Evolutionary conservation across 306 rosid genomes (phyloP), one percentile per base, ranked within the genome.

Genomic region (Pterocarpus macrocarpus): DNA sequence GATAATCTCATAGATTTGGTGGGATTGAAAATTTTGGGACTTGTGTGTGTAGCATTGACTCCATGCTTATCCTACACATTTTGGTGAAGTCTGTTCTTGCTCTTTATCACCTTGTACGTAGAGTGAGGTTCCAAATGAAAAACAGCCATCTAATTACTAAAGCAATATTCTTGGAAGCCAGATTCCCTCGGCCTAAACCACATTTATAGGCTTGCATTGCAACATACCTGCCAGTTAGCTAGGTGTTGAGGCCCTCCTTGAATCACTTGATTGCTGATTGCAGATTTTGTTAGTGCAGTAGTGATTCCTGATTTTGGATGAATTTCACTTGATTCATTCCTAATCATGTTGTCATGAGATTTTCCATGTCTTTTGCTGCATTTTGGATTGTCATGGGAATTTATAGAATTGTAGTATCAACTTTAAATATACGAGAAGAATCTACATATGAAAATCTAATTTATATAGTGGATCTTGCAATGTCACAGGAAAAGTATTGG

Each of bases 401-500:
- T 69, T 58, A 53, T 67, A 15, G 55, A 22, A 22, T 22, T 22
- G 28, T 10, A 43, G 8, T 58, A 8, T 44, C 58, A 33, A 47
- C 5, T 61, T 73, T 5, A 49, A 52, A 64, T 65, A 13, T 78
- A 45, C 47, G 56, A 22, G 35, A 16, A 41, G 43, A 17, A 52
- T 50, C 52, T 52, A 68, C 36, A 5, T 68, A 69, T 55, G 22
- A 69, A 30, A 70, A 33, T 9, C 77, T 64, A 35, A 58, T 81
- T 52, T 22, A 47, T 73, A 56, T 43, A 1, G 17, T 17, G 4
- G 15, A 12, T 55, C 10, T 70, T 81, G 45, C 57, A 58, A 72
- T 67, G 16, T 47, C 45, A 4, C 89, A 94, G 96, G 98, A 94
- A 79, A 94, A 92, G 80, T 94, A 92, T 81, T 94, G 98, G 98